These are phyloP conservation scores for Metschnikowia kofuensis DNA, from an alignment of 805 yeast genomes.

Conservation along the genomic window DNA sequence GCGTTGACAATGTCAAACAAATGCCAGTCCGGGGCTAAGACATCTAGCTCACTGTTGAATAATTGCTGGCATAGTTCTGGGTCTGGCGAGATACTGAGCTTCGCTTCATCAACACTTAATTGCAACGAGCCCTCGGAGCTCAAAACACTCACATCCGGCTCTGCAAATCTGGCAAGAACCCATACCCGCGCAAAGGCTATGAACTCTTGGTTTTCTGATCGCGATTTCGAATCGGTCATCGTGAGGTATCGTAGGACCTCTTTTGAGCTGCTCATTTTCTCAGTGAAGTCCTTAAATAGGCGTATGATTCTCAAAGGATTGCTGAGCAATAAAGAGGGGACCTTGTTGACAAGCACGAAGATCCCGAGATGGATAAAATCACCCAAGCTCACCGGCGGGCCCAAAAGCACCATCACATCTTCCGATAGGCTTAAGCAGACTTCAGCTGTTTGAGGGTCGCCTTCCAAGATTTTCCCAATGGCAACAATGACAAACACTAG, in stretches of 20 bases:
- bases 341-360: slow-evolving; percentile 11
- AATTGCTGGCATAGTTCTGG: slow-evolving; percentile 3
- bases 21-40: slow-evolving; percentile 2
- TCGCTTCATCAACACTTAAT: slow-evolving; percentile 1
- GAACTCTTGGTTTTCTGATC: slow-evolving; percentile 7
- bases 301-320: background rate
- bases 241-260: slow-evolving; percentile 9
- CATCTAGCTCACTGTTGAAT: slow-evolving; percentile 2
- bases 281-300: slow-evolving; percentile 5
- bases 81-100: slow-evolving; percentile 13
- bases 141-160: slow-evolving; percentile 12
- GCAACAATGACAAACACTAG: slow-evolving; percentile 10
- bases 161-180: slow-evolving; percentile 12
- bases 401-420: slow-evolving; percentile 4
- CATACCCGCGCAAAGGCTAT: slow-evolving; percentile 17
- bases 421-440: slow-evolving; percentile 9
- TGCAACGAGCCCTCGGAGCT: slow-evolving; percentile 9
- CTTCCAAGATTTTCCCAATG: slow-evolving; percentile 7
- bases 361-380: slow-evolving; percentile 13
- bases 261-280: slow-evolving; percentile 1
- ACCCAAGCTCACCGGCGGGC: slow-evolving; percentile 9
- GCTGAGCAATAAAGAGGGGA: slow-evolving; percentile 7
- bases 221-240: slow-evolving; percentile 4
- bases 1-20: slow-evolving; percentile 5
- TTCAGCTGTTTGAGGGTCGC: slow-evolving; percentile 2